Evolutionary conservation across 257 asterid species (phyloP), one percentile per base, ranked within the genome.

Genomic region (Nicotiana noctiflora): DNA sequence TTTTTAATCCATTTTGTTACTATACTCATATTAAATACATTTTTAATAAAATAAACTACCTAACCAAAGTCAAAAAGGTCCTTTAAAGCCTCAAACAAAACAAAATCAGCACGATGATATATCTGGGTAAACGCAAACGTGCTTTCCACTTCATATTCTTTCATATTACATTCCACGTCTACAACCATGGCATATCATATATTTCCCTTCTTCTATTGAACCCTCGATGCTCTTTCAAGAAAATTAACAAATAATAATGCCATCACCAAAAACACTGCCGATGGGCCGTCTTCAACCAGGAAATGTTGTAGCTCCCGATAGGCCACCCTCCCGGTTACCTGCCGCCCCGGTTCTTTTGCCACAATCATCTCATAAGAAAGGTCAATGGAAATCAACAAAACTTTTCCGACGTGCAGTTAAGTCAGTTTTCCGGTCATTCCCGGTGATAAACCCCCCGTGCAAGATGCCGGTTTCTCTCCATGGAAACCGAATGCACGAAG

Each of bases 381-480:
- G 62, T 57, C 89, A 90, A 0, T 88, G 93, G 15, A 90, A 85
- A 62, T 86, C 98, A 53, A 81, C 85, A 59, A 90, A 90, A 27
- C 82, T 94, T 0, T 87, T 90, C 88, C 89, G 91, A 0, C 95
- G 95, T 74, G 79, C 56, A 0, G 84, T 94, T 51, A 88, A 81
- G 83, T 93, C 97, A 8, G 90, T 91, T 8, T 92, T 94, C 86
- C 86, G 93, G 17, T 94, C 98, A 1, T 93, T 94, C 29, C 98
- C 98, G 0, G 95, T 93, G 79, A 91, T 93, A 82, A 94, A 65
- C 76, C 89, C 98, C 4, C 97, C 98, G 0, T 94, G 98, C 84
- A 94, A 90, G 84, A 92, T 94, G 96, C 98, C 98, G 0, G 89
- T 66, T 4, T 84, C 93, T 12, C 79, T 83, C 63, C 86, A 80